phyloP scores from a whole-genome alignment of 1,284 basidiomycete genomes.

The Cryptococcus sp. region DNA sequence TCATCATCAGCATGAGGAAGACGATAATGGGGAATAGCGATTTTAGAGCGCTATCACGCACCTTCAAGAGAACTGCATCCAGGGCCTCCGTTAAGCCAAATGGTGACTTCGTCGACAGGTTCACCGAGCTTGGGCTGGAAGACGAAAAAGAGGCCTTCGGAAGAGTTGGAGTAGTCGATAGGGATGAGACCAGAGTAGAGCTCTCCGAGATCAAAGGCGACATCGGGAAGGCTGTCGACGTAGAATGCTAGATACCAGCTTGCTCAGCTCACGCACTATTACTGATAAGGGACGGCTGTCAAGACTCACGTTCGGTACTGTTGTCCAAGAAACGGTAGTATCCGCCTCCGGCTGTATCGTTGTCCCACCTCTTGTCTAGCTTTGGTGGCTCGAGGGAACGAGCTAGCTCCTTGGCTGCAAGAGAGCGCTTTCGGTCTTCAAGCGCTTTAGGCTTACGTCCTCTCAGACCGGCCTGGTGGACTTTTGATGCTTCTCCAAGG shows the following conservation, averaged over 20 bases:
- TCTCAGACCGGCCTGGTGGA: not conserved
- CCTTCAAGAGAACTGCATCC: constrained; percentile 71
- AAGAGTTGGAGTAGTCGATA: constrained; percentile 17
- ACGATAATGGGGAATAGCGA: too few relatives aligned
- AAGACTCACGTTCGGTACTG: constrained; percentile 7
- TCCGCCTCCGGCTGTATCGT: not conserved
- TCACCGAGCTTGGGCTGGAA: constrained; percentile 23
- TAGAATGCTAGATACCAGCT: constrained; percentile 15
- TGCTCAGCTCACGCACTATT: not conserved
- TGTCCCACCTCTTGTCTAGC: not conserved
- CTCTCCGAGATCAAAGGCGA: constrained; percentile 27
- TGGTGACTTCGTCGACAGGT: constrained; percentile 34
- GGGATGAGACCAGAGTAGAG: constrained; percentile 29
- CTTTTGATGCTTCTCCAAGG: not conserved
- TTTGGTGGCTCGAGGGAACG: not conserved
- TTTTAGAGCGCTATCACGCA: too few relatives aligned
- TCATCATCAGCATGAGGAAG: too few relatives aligned
- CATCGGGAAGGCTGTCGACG: constrained; percentile 23
- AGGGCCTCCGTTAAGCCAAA: constrained; percentile 30
- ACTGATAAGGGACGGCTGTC: not conserved
- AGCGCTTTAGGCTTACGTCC: not conserved
- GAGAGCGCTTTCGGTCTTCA: not conserved
- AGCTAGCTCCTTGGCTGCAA: not conserved
- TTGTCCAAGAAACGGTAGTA: constrained; percentile 6
- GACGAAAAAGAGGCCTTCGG: constrained; percentile 24